Evolutionary conservation across 257 asterid species (phyloP).

Genomic region (Fraxinus pennsylvanica): DNA sequence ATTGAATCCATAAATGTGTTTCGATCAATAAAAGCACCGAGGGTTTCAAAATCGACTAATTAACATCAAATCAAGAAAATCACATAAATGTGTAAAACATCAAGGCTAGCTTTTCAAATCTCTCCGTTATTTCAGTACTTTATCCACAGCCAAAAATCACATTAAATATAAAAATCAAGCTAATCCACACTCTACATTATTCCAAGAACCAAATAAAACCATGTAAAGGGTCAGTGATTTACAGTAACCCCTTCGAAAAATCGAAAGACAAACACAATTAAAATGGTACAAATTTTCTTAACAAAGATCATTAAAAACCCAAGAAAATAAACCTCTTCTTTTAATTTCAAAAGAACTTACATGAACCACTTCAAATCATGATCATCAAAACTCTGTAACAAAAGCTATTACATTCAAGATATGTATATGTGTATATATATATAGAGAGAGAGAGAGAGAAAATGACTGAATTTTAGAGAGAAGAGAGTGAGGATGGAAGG

Average conservation of each 20-base stretch:
- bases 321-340: constrained; percentile 25
- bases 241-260: neutral
- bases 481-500: constrained; percentile 41
- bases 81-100: constrained; percentile 1
- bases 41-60: constrained; percentile 5
- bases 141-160: neutral
- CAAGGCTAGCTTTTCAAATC: neutral
- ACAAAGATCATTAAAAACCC: constrained; percentile 14
- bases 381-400: constrained; percentile 22
- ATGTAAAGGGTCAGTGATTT: neutral
- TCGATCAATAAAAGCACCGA: neutral
- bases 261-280: neutral
- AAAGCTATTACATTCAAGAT: neutral
- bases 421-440: neutral
- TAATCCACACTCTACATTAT: neutral
- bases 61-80: constrained; percentile 16
- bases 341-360: constrained; percentile 52
- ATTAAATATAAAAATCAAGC: neutral
- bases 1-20: neutral
- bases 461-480: constrained; percentile 21
- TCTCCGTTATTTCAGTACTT: neutral
- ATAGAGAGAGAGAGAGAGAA: constrained; percentile 14
- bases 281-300: neutral
- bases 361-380: constrained; percentile 21
- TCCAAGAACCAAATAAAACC: neutral